These are phyloP conservation scores for Drosera capensis DNA, from an alignment of 148 eudicot genomes.

Conservation along the genomic window DNA sequence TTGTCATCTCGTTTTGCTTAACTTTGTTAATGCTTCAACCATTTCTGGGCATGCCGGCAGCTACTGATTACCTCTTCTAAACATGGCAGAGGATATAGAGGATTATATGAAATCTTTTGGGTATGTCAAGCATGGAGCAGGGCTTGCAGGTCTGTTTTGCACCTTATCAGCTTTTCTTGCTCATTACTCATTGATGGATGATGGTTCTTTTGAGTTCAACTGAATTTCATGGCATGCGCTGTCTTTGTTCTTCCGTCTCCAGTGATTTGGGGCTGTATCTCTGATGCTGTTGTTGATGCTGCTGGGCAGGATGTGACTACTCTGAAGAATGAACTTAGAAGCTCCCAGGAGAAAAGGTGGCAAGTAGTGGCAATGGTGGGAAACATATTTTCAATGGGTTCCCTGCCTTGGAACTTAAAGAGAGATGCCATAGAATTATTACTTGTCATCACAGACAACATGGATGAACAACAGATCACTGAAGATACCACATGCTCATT, in stretches of 20 bases:
- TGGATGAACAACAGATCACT: conserved; percentile 13
- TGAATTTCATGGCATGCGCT: neutral
- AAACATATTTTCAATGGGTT: conserved; percentile 28
- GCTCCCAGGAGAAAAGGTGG: conserved; percentile 54
- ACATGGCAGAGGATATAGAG: conserved; percentile 39
- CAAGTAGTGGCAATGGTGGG: conserved; percentile 52
- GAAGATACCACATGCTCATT: conserved; percentile 27
- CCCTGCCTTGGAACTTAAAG: conserved; percentile 61
- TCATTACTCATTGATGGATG: conserved; percentile 3
- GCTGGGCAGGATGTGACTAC: conserved; percentile 36
- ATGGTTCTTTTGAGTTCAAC: neutral
- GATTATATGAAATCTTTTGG: conserved; percentile 40
- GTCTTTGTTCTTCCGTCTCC: conserved; percentile 5
- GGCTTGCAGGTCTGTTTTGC: conserved; percentile 50
- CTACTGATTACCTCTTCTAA: neutral
- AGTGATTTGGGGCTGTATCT: conserved; percentile 79
- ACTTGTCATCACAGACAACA: conserved; percentile 35
- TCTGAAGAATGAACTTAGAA: conserved; percentile 42
- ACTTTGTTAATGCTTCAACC: neutral
- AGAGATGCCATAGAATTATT: conserved; percentile 48
- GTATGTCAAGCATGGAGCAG: conserved; percentile 70
- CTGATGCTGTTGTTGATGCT: conserved; percentile 38
- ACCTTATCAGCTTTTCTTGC: conserved; percentile 6
- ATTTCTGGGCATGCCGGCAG: neutral
- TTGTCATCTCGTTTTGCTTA: neutral